These are phyloP conservation scores for Voacanga thouarsii DNA, from an alignment of 257 asterid genomes.

Conservation along the genomic window DNA sequence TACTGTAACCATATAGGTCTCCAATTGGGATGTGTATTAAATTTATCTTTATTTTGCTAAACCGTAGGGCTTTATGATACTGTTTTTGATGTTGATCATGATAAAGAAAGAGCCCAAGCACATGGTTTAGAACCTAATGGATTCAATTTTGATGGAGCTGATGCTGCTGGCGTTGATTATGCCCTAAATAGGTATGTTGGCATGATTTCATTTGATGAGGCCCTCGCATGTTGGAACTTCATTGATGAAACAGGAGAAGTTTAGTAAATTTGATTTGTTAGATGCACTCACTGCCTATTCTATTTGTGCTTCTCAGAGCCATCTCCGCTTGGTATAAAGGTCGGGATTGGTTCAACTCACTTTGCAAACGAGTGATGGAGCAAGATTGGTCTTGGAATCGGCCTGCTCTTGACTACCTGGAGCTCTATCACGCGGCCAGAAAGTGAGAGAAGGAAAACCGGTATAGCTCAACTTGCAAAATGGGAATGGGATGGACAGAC, in stretches of 20 bases:
- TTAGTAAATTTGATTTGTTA: background rate
- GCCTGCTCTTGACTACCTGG: slow-evolving; percentile 98
- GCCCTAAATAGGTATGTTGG: slow-evolving; percentile 79
- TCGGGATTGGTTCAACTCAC: slow-evolving; percentile 77
- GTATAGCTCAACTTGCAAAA: background rate
- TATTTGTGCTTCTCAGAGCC: slow-evolving; percentile 49
- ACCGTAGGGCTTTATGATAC: slow-evolving; percentile 86
- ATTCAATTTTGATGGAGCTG: slow-evolving; percentile 93
- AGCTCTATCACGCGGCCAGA: slow-evolving; percentile 90
- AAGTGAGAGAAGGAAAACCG: slow-evolving; percentile 33
- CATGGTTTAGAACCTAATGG: slow-evolving; percentile 88
- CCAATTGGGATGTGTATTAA: background rate
- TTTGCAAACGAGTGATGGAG: slow-evolving; percentile 90
- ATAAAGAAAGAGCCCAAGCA: slow-evolving; percentile 72
- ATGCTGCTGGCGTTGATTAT: slow-evolving; percentile 90
- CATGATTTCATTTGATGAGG: background rate
- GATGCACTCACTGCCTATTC: background rate
- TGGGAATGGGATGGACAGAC: background rate
- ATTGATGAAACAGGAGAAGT: background rate
- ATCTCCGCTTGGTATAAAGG: slow-evolving; percentile 76
- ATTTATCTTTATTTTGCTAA: slow-evolving; percentile 5
- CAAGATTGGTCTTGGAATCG: slow-evolving; percentile 99
- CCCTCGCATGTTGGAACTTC: background rate
- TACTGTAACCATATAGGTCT: background rate
- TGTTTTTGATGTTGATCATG: slow-evolving; percentile 93